Evolutionary conservation across 2,329 filamentous ascomycete genomes (phyloP).

Genomic region (Fusarium chaquense): DNA sequence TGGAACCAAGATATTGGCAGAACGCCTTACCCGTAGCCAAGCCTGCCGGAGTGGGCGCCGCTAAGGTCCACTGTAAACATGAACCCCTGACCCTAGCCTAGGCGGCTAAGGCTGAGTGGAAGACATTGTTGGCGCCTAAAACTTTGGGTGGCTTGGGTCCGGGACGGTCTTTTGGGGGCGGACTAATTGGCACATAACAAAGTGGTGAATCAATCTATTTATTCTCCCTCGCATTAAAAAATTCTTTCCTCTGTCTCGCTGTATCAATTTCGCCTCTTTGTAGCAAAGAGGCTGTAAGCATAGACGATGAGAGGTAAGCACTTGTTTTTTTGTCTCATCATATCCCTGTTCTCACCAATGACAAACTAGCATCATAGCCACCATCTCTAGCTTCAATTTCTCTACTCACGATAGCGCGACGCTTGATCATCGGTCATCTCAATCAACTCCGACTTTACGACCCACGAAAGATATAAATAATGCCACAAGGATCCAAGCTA

Average conservation of each 20-base stretch:
- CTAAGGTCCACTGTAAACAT: neutral
- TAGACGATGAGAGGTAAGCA: neutral
- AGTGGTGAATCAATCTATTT: neutral
- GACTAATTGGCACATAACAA: neutral
- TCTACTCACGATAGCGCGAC: neutral
- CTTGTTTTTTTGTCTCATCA: neutral
- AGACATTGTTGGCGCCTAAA: neutral
- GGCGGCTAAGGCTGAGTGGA: neutral
- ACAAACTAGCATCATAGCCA: neutral
- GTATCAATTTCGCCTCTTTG: neutral
- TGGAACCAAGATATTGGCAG: neutral
- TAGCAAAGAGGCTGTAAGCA: neutral
- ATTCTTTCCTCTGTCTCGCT: neutral
- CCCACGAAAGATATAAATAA: conserved; percentile 9
- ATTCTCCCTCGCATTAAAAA: neutral
- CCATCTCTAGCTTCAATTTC: conserved; percentile 16
- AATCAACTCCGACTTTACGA: neutral
- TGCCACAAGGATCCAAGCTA: conserved; percentile 25
- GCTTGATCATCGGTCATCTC: neutral
- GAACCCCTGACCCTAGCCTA: neutral
- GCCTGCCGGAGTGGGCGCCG: neutral
- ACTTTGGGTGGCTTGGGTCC: neutral
- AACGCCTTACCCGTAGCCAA: conserved; percentile 27
- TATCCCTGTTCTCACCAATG: neutral
- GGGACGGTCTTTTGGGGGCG: no score